Percentiles rank a stretch among this genome's conserved stretches.
These are phyloP conservation scores for Coemansia erecta DNA, from an alignment of 192 early-diverging fungal genomes.

Conservation along the genomic window DNA sequence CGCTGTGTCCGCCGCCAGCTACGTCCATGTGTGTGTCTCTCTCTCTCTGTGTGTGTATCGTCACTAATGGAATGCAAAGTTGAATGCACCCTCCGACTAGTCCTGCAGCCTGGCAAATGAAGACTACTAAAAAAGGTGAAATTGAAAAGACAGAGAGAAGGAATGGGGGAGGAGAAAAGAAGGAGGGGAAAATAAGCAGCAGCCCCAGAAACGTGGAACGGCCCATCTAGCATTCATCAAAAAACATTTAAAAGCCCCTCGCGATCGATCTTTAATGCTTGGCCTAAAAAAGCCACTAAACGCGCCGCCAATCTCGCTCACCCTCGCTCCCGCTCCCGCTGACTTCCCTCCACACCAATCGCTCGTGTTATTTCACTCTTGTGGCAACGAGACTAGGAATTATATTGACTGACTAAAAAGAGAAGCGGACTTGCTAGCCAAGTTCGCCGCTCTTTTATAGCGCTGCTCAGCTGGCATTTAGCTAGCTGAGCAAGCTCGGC, in stretches of 20 bases:
- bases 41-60: too few species aligned
- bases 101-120: conserved; percentile 5
- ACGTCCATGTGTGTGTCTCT: conserved; percentile 10
- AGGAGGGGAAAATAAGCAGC: neutral
- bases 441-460: too few species aligned
- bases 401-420: too few species aligned
- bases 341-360: neutral
- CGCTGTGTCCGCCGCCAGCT: conserved; percentile 12
- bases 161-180: too few species aligned
- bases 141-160: neutral
- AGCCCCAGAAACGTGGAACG: neutral
- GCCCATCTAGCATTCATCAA: too few species aligned
- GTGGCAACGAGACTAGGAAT: too few species aligned
- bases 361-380: too few species aligned
- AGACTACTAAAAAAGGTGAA: conserved; percentile 3
- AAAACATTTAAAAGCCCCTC: conserved; percentile 67
- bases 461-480: too few species aligned
- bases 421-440: too few species aligned
- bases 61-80: too few species aligned
- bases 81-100: too few species aligned
- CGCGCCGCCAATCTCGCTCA: neutral
- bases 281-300: conserved; percentile 79
- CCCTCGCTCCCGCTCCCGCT: conserved; percentile 20
- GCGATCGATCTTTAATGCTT: conserved; percentile 84
- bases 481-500: too few species aligned